Conservation (phyloP, 1,139 yeast species). For the Taiozyma sp. region DNA sequence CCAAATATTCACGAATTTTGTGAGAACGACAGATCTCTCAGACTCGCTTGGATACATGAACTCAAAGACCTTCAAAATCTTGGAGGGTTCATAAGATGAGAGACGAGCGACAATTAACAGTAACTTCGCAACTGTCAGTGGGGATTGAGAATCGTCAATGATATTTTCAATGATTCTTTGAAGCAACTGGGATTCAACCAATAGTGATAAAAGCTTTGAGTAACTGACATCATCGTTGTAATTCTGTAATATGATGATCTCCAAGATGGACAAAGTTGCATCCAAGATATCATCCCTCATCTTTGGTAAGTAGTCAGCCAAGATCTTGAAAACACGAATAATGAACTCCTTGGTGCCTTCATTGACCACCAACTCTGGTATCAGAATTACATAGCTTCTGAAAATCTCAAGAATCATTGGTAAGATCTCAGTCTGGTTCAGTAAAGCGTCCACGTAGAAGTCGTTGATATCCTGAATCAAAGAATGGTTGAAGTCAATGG, state of each 20-base stretch:
- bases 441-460: conserved; percentile 43
- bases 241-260: conserved; percentile 34
- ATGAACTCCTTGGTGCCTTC: conserved; percentile 29
- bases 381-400: conserved; percentile 65
- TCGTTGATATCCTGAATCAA: conserved; percentile 41
- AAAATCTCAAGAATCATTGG: conserved; percentile 63
- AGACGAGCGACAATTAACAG: conserved; percentile 51
- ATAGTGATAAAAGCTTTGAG: conserved; percentile 30
- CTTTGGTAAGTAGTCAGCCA: conserved; percentile 52
- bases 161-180: conserved; percentile 42
- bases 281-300: conserved; percentile 71
- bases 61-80: conserved; percentile 36
- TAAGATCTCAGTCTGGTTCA: conserved; percentile 72
- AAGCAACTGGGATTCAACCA: conserved; percentile 45
- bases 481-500: conserved; percentile 31
- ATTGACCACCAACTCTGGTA: conserved; percentile 42
- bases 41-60: conserved; percentile 8
- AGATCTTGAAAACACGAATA: conserved; percentile 42
- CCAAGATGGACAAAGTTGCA: conserved; percentile 54
- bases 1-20: conserved; percentile 31
- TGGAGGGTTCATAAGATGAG: conserved; percentile 42
- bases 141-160: conserved; percentile 45
- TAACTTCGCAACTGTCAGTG: conserved; percentile 46
- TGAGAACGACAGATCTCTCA: conserved; percentile 11
- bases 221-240: conserved; percentile 5